phyloP scores from a whole-genome alignment of 1,284 basidiomycete genomes.

The Tranzscheliella williamsii region DNA sequence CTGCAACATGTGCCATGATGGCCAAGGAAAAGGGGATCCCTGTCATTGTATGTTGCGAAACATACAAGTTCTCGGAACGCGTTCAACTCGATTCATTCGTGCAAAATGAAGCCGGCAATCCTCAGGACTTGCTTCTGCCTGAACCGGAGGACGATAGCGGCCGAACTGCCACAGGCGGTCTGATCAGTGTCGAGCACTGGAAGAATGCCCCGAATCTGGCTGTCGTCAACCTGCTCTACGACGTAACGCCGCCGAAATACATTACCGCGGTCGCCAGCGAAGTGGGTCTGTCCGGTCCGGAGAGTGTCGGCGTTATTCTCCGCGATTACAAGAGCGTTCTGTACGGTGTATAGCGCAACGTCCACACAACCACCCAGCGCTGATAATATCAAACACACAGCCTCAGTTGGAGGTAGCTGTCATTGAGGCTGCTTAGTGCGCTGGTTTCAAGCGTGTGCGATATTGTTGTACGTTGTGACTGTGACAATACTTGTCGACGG shows the following conservation, averaged over 20 bases:
- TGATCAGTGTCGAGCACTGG: slow-evolving; percentile 42
- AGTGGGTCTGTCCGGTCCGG: slow-evolving; percentile 56
- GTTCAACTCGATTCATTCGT: slow-evolving; percentile 93
- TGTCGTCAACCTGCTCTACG: slow-evolving; percentile 56
- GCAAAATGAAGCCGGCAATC: slow-evolving; percentile 77
- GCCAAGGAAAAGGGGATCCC: slow-evolving; percentile 86
- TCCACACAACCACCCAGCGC: not conserved
- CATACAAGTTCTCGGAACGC: slow-evolving; percentile 95
- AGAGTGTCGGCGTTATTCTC: slow-evolving; percentile 58
- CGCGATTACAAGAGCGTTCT: slow-evolving; percentile 60
- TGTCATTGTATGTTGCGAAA: slow-evolving; percentile 95
- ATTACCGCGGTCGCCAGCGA: slow-evolving; percentile 57
- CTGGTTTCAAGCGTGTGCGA: no score
- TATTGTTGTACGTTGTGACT: no score
- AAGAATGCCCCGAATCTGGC: slow-evolving; percentile 30
- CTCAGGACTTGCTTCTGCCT: slow-evolving; percentile 31
- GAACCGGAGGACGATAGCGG: slow-evolving; percentile 16
- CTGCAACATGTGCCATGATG: slow-evolving; percentile 94
- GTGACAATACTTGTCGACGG: no score
- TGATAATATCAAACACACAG: no score
- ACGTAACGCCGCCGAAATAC: slow-evolving; percentile 57
- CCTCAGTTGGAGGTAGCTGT: no score
- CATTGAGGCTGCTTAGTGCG: no score
- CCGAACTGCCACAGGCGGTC: slow-evolving; percentile 1
- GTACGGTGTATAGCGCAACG: slow-evolving; percentile 48